Conservation (phyloP, 306 rosid genomes). For the Rubus parviflorus region DNA sequence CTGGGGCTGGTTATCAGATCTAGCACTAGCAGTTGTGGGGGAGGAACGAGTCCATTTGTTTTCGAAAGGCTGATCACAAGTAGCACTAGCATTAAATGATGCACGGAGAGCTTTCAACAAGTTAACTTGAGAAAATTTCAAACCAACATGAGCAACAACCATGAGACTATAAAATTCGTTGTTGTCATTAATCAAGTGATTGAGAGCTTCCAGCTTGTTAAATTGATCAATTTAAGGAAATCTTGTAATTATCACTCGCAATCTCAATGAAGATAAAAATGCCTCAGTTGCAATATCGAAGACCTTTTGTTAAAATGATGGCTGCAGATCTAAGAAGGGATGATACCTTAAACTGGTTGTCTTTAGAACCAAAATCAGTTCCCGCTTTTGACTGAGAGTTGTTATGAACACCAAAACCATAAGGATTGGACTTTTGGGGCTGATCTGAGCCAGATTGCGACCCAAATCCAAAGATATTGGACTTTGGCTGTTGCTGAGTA, state of each 20-base stretch:
- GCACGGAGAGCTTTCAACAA: not conserved
- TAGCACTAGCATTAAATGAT: slow-evolving; percentile 8
- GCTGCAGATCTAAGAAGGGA: slow-evolving; percentile 12
- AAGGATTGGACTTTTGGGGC: slow-evolving; percentile 64
- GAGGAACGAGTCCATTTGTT: slow-evolving; percentile 80
- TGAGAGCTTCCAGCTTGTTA: not conserved
- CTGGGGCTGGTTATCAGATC: slow-evolving; percentile 52
- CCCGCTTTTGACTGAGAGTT: slow-evolving; percentile 35
- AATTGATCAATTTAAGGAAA: slow-evolving; percentile 14
- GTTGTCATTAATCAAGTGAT: not conserved
- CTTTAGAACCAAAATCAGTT: slow-evolving; percentile 41
- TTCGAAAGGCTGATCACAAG: slow-evolving; percentile 61
- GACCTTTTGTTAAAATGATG: not conserved
- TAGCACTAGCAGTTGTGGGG: slow-evolving; percentile 31
- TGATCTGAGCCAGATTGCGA: slow-evolving; percentile 35
- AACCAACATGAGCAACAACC: slow-evolving; percentile 15
- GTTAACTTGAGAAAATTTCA: slow-evolving; percentile 14
- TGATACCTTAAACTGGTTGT: slow-evolving; percentile 58
- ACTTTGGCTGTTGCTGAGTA: slow-evolving; percentile 48
- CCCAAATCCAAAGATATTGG: slow-evolving; percentile 54
- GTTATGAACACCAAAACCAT: slow-evolving; percentile 73
- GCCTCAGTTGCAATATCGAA: not conserved
- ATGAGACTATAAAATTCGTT: not conserved
- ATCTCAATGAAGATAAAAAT: not conserved
- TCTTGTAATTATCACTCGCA: slow-evolving; percentile 6